phyloP scores from a whole-genome alignment of 2,329 filamentous ascomycete genomes.

The Epichloe sylvatica region DNA sequence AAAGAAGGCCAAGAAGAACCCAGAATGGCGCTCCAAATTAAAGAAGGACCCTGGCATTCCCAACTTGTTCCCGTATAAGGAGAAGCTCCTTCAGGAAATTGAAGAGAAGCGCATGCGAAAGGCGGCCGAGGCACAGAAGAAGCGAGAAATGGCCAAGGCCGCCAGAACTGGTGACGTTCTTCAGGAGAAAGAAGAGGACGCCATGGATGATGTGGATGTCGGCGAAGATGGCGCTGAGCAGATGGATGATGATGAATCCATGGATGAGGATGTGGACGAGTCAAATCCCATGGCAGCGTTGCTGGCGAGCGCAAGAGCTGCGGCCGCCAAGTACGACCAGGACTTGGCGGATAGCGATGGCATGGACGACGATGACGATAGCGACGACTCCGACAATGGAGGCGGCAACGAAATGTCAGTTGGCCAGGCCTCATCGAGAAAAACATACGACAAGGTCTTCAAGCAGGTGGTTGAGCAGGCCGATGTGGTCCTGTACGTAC shows the following conservation, averaged over 20 bases:
- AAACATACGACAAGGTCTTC: constrained; percentile 90
- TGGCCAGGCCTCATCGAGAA: constrained; percentile 53
- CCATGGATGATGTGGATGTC: constrained; percentile 34
- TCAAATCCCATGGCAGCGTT: constrained; percentile 88
- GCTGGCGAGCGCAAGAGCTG: constrained; percentile 65
- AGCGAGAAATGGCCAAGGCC: constrained; percentile 58
- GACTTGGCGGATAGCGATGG: constrained; percentile 47
- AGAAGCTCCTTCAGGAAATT: constrained; percentile 85
- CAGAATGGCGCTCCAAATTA: constrained; percentile 84
- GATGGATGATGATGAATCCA: constrained; percentile 31
- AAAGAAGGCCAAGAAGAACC: constrained; percentile 90
- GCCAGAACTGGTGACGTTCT: constrained; percentile 42
- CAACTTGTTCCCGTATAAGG: constrained; percentile 95
- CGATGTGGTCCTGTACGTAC: constrained; percentile 83
- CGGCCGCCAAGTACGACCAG: constrained; percentile 61
- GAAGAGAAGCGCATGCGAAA: constrained; percentile 75
- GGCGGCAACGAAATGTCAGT: constrained; percentile 38
- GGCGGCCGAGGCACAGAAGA: constrained; percentile 60
- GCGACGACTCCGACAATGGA: constrained; percentile 36
- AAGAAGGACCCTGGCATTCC: constrained; percentile 98
- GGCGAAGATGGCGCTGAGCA: constrained; percentile 36
- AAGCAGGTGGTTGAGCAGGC: constrained; percentile 81
- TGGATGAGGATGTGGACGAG: constrained; percentile 48
- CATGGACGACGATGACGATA: constrained; percentile 32
- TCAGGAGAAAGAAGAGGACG: constrained; percentile 30